Base-by-base conservation (phyloP, 352 stramenopile species). In the Pythium utonaiense region DNA sequence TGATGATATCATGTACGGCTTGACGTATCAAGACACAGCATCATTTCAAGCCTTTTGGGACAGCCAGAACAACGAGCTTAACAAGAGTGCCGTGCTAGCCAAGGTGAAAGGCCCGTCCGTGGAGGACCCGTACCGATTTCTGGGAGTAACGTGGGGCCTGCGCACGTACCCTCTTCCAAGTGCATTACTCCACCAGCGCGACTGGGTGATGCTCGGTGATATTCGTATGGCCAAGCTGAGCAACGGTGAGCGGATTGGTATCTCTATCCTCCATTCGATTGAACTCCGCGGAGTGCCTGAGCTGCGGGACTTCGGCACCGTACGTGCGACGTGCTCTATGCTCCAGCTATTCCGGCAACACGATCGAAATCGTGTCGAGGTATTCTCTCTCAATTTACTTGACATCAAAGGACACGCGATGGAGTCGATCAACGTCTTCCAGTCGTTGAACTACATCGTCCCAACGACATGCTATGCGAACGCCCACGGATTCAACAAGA, bases 251-350 rank as follows among this genome's bases (percentile, higher is more conserved):
- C 67, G 61, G 13, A 69, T 88, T 49, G 74, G 72, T 3, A 77
- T 84, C 58, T 72, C 65, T 7, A 56, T 88, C 9, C 38, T 62
- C 7, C 80, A 89, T 60, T 85, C 80, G n/a, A 69, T 89, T 42
- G 50, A 74, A 28, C 64, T 86, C 17, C 67, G 61, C 2, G 74
- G 80, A 48, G 44, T 85, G 8, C 67, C 74, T 0, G 67, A 79
- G 48, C 53, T 80, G n/a, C 69, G 55, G 9, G 59, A 74, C 7
- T 50, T 69, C 0, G 64, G 53, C 22, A 54, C 78, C 3, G 51
- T 83, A 14, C 77, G 79, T 6, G 72, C 64, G 13, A 44, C 69
- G 10, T 19, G 72, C 13, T 77, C 64, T 31, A 68, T 77, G 16
- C 47, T 66, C 14, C 69, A 60, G 3, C 33, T 86, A 10, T 84